A percentile compares a stretch with the other conserved stretches of the same genome.
Conservation (phyloP, 768 basidiomycete genomes). For the Mycena filopes region DNA sequence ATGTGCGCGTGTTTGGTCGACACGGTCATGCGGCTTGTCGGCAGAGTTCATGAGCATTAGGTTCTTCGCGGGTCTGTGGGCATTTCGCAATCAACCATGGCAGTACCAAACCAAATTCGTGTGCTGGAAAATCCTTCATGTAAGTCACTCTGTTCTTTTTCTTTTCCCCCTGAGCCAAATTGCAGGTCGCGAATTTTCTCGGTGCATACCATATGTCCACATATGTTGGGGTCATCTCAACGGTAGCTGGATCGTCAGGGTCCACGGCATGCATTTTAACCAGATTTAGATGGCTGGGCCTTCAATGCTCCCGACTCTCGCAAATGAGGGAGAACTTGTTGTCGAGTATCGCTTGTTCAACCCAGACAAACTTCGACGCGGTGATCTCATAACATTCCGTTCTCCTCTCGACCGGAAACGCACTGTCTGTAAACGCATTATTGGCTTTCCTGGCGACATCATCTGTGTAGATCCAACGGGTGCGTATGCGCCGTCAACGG, state of each 20-base stretch:
- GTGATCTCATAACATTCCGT: slow-evolving; percentile 78
- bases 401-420: slow-evolving; percentile 76
- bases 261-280: slow-evolving; percentile 11
- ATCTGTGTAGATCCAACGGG: slow-evolving; percentile 91
- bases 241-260: slow-evolving; percentile 49
- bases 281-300: slow-evolving; percentile 69
- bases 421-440: slow-evolving; percentile 87
- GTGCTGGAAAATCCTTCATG: slow-evolving; percentile 32
- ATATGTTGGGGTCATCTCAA: slow-evolving; percentile 66
- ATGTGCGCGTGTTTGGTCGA: too few species aligned
- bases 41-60: not conserved
- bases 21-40: not conserved
- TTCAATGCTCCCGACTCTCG: slow-evolving; percentile 86
- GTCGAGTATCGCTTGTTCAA: slow-evolving; percentile 71
- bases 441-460: slow-evolving; percentile 90
- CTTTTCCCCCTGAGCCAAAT: not conserved
- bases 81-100: slow-evolving; percentile 26
- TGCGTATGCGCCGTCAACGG: slow-evolving; percentile 65
- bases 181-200: slow-evolving; percentile 62
- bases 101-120: slow-evolving; percentile 31
- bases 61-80: not conserved
- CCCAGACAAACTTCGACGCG: slow-evolving; percentile 66
- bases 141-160: not conserved
- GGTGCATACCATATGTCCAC: slow-evolving; percentile 72
- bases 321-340: slow-evolving; percentile 65